Percentiles rank a stretch among this genome's conserved stretches.
These are phyloP conservation scores for Daldinia sp. DNA, from an alignment of 2,329 filamentous ascomycete genomes.

Conservation along the genomic window DNA sequence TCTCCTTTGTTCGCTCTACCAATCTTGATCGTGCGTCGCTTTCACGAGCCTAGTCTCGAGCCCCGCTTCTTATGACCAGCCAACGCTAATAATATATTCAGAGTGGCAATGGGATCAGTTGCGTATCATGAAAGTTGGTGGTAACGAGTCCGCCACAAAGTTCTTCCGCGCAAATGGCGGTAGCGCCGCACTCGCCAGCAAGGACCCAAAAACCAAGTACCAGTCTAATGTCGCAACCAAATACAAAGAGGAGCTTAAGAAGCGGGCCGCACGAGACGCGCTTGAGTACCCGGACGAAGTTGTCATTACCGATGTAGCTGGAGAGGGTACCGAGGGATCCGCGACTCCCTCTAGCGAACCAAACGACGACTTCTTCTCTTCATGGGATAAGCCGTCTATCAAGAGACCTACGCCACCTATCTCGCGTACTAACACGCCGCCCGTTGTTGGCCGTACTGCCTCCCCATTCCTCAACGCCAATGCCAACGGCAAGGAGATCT, in stretches of 20 bases:
- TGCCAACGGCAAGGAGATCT: constrained; percentile 76
- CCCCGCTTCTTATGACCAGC: background rate
- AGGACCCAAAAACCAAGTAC: constrained; percentile 97
- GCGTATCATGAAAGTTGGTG: constrained; percentile 96
- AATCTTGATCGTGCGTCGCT: constrained; percentile 91
- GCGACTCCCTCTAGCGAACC: constrained; percentile 84
- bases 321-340: constrained; percentile 72
- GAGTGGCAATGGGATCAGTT: constrained; percentile 99
- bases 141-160: constrained; percentile 97
- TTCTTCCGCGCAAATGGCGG: constrained; percentile 98
- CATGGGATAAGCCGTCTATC: constrained; percentile 97
- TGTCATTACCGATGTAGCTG: constrained; percentile 78
- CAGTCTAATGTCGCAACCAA: constrained; percentile 92
- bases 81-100: constrained; percentile 54
- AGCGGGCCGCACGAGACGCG: constrained; percentile 83
- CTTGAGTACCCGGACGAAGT: constrained; percentile 90
- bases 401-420: constrained; percentile 95
- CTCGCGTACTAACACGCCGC: constrained; percentile 88
- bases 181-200: constrained; percentile 92
- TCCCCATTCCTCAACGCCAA: constrained; percentile 91
- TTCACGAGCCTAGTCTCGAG: background rate
- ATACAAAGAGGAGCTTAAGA: constrained; percentile 97
- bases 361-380: constrained; percentile 97
- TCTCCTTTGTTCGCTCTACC: constrained; percentile 98
- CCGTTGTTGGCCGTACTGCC: constrained; percentile 80